Base-by-base conservation (phyloP, 1,284 basidiomycete species). In the Trichosporon inkin region DNA sequence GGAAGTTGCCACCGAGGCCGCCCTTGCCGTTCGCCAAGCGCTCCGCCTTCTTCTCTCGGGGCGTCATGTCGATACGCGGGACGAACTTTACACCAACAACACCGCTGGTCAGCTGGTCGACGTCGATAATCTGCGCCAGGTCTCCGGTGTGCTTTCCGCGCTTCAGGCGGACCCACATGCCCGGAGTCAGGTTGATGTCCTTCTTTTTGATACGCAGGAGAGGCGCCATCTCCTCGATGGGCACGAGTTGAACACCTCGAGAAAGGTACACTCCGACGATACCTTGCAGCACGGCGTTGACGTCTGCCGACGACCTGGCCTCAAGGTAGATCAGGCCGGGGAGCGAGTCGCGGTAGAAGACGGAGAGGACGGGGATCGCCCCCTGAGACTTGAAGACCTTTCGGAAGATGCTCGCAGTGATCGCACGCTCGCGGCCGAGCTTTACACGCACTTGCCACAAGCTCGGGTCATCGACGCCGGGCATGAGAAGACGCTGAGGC, bases 181-280 rank as follows among this genome's bases (percentile, higher is more conserved):
- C 92, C 1, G 87, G 86, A 17, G 86, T 86, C 51, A 98, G 85
- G 1, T 89, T 89, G 58, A 89, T 81, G 66, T 93, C 90, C 72
- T 93, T 89, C 80, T 95, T 94, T 81, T 94, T 96, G 71, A 97
- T 96, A 74, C 92, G 91, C 66, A 99, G 83, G 35, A 99, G 81
- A 64, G 91, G 92, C 6, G 94, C 92, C 95, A 99, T 99, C 81
- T 99, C 95, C 68, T 97, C 92, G 65, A 98, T 94, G 8, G 94
- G 94, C 1, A 99, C 92, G 39, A 98, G 85, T 40, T 85, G 84
- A 63, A 93, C 84, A 17, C 88, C 88, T 56, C 88, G 86, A 66
- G 69, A 68, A 37, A 86, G 83, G 78, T 93, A 99, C 56, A 95
- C 87, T 57, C 94, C 95, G 56, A 98, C 90, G 44, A 99, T 86